Base-by-base conservation (phyloP, 225 moss, liverwort and hornwort genomes). In the Ulota crispa region DNA sequence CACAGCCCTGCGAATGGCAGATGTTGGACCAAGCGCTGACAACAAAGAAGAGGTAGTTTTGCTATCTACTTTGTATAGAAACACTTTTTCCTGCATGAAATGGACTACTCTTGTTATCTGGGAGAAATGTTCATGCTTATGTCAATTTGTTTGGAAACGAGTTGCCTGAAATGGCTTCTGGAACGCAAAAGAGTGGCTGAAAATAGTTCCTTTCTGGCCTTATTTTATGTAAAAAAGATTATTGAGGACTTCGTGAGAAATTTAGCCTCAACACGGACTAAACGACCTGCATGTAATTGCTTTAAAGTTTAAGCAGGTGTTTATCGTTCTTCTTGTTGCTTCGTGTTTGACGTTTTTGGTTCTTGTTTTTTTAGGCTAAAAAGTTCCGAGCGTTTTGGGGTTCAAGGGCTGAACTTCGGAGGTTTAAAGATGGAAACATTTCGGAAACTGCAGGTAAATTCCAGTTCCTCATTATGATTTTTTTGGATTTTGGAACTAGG, bases 341-440 rank as follows among this genome's bases (percentile, higher is more conserved):
- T 72, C 61, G 73, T 41, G 57, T 45, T 55, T 37, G 73, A 63
- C 28, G 73, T 73, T 26, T 53, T 60, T 1, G 69, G 68, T 65
- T 43, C 45, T 57, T 4, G 27, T 30, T 78, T 31, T 57, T 30
- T 55, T 84, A 94, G 94, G 93, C 91, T 37, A 89, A 89, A 80
- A 89, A 89, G 43, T 99, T 99, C 70, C 88, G 96, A 85, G 87
- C 91, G 2, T 96, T 99, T 72, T 99, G 99, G 99, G 99, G 99
- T 78, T 56, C 86, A 47, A 94, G 90, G 86, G 82, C 99, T 61
- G 99, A 96, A 83, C 88, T 99, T 75, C 90, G 99, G 74, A 88
- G 96, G 60, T 99, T 96, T 20, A 94, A 94, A 85, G 96, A 99
- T 83, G 99, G 96, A 47, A 94, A 87, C 56, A 96, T 99, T 72